A percentile compares a stretch with the other conserved stretches of the same genome.
Evolutionary conservation across 2,329 filamentous ascomycete genomes (phyloP).

Genomic region (Fusarium penzigii): DNA sequence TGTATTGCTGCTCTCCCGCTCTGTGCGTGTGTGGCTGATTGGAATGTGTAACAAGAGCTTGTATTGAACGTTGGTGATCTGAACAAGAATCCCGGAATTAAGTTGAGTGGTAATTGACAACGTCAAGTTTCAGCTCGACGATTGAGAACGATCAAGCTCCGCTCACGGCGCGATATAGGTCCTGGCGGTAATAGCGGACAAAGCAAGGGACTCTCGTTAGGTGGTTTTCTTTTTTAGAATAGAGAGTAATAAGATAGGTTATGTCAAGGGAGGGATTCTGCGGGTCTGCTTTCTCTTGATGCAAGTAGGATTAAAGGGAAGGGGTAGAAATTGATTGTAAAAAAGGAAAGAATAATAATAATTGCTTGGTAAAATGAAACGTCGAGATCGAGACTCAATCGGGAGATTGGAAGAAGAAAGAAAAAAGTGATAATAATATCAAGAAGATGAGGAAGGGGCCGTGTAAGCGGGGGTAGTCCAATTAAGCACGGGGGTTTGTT

Average conservation of each 20-base stretch:
- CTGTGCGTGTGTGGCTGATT: too few species aligned
- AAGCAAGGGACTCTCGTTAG: background rate
- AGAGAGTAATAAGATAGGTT: background rate
- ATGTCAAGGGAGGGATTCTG: background rate
- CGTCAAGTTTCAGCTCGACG: too few species aligned
- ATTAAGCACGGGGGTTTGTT: conserved; percentile 15
- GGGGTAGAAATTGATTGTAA: background rate
- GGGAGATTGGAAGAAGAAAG: background rate
- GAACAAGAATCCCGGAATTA: background rate
- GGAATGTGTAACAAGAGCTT: background rate
- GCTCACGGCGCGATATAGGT: background rate
- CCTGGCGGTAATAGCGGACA: background rate
- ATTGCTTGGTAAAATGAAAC: background rate
- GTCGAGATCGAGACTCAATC: background rate
- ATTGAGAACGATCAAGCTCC: background rate
- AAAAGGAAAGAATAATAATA: background rate
- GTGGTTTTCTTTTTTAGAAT: background rate
- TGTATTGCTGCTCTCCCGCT: background rate
- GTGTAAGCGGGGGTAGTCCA: conserved; percentile 9
- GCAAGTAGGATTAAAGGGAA: background rate
- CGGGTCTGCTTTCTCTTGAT: too few species aligned
- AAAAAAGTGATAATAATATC: conserved; percentile 4
- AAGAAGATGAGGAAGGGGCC: background rate
- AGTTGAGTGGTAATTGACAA: too few species aligned
- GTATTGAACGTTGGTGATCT: background rate